Base-by-base conservation (phyloP, 768 basidiomycete genomes). In the Agaricus blazei region DNA sequence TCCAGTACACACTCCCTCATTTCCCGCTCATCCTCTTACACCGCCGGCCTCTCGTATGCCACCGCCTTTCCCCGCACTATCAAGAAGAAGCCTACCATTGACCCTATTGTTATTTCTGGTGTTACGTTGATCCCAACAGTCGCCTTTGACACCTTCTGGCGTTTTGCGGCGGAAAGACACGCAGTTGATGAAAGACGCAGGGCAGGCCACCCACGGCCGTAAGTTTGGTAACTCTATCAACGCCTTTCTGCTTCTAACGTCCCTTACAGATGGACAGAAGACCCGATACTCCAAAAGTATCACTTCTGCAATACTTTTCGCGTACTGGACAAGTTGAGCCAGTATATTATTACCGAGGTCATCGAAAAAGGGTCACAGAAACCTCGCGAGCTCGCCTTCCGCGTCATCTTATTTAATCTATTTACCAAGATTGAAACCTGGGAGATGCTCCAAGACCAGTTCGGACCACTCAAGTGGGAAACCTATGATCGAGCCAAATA, bases 261-360 rank as follows among this genome's bases (percentile, higher is more conserved):
- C 51, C 49, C 29, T 42, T 56, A 26, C 54, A 85, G 84, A 28
- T 92, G 90, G 89, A 88, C 88, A 0, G 65, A 75, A 1, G 87
- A 92, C 64, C 62, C 67, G 2, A 80, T 85, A 48, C 72, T 92
- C 19, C 72, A 65, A 2, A 63, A 70, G 11, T 76, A 82, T 60
- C 75, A 74, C 29, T 90, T 90, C 64, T 89, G 87, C 69, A 89
- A 90, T 62, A 80, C 85, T 0, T 92, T 78, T 63, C 86, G 90
- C 36, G 81, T 90, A 7, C 75, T 84, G 43, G 90, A 92, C 70
- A 82, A 81, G 36, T 76, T 76, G 15, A 81, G 79, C 29, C 90
- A 92, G 61, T 92, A 77, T 59, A 72, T 91, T 54, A 75, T 92
- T 31, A 62, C 67, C 5, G 77, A 88, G 53, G 87, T 92, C 57